Conservation (phyloP, 352 stramenopile species). For the Poterioochromonas sp. region DNA sequence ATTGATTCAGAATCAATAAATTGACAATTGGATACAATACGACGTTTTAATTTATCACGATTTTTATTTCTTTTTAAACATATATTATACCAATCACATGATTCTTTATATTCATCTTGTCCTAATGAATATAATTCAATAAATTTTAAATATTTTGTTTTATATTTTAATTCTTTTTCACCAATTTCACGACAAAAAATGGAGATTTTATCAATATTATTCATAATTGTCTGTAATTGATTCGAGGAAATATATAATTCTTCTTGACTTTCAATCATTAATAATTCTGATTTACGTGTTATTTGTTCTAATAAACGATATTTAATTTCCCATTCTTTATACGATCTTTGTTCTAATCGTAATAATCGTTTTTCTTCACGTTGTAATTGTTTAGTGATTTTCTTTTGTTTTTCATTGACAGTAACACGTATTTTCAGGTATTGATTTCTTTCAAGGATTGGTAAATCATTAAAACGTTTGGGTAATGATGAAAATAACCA, state of each 20-base stretch:
- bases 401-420: not conserved
- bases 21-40: not conserved
- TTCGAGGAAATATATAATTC: not conserved
- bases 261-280: not conserved
- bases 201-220: slow-evolving; percentile 5
- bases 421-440: not conserved
- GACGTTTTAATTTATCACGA: slow-evolving; percentile 27
- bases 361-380: not conserved
- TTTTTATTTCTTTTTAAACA: not conserved
- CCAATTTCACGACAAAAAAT: slow-evolving; percentile 24
- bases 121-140: not conserved
- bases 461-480: not conserved
- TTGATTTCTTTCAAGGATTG: not conserved
- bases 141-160: not conserved
- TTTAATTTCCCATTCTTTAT: not conserved
- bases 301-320: not conserved
- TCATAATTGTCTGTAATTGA: not conserved
- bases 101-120: not conserved
- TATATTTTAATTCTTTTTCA: slow-evolving; percentile 20
- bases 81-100: not conserved
- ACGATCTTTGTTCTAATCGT: not conserved
- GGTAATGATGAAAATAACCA: slow-evolving; percentile 3
- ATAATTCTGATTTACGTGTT: not conserved
- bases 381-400: not conserved
- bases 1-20: slow-evolving; percentile 29